Conservation (phyloP, 192 early-diverging fungal genomes). For the Coemansia sp. region DNA sequence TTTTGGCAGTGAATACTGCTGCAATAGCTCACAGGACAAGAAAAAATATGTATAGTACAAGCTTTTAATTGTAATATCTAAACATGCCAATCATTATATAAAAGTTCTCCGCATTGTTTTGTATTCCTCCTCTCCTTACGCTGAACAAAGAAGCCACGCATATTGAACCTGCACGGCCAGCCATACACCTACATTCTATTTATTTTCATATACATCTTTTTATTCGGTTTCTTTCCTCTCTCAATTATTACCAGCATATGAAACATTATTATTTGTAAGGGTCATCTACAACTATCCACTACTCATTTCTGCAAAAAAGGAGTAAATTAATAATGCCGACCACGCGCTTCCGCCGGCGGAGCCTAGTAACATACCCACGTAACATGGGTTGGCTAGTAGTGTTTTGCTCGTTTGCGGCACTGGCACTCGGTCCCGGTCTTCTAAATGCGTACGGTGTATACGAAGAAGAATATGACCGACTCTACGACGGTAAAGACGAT, state of each 20-base stretch:
- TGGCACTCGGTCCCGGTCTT: slow-evolving; percentile 45
- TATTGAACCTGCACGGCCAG: neutral
- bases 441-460: slow-evolving; percentile 53
- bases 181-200: slow-evolving; percentile 9
- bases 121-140: neutral
- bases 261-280: neutral
- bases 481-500: slow-evolving; percentile 50
- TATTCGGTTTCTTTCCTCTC: neutral
- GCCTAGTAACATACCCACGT: slow-evolving; percentile 33
- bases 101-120: neutral
- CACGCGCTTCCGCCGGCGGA: slow-evolving; percentile 38
- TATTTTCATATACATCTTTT: neutral
- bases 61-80: neutral
- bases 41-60: neutral
- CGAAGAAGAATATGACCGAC: slow-evolving; percentile 49
- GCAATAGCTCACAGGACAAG: neutral
- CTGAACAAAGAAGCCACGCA: slow-evolving; percentile 8
- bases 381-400: slow-evolving; percentile 51
- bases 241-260: neutral
- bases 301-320: neutral
- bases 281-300: neutral
- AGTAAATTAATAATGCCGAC: neutral
- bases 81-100: neutral
- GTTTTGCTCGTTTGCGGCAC: slow-evolving; percentile 44
- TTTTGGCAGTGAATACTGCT: neutral